phyloP scores from a whole-genome alignment of 805 yeast genomes.

The Kluyveromyces starmeri region DNA sequence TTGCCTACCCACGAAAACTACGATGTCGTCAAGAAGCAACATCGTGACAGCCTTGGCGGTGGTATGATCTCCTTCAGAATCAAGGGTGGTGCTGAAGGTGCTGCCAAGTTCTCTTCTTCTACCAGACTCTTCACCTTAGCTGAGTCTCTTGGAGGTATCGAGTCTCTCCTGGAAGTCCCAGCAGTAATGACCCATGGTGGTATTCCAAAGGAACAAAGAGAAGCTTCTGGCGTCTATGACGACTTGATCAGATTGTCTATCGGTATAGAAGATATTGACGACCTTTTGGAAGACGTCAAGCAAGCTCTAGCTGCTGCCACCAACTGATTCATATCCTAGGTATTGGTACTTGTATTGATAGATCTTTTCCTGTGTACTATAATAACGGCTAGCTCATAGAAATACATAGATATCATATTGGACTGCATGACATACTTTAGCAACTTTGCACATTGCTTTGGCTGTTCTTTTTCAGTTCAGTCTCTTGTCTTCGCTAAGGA shows the following conservation, averaged over 20 bases:
- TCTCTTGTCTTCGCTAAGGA: too few species aligned
- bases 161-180: constrained; percentile 78
- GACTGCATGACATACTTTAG: too few species aligned
- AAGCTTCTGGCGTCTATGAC: constrained; percentile 70
- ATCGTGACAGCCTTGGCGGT: constrained; percentile 79
- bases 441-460: too few species aligned
- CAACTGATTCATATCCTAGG: not conserved
- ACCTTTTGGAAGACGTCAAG: constrained; percentile 60
- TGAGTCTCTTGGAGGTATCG: constrained; percentile 87
- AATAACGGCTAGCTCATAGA: too few species aligned
- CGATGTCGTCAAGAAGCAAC: constrained; percentile 61
- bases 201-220: constrained; percentile 70
- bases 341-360: too few species aligned
- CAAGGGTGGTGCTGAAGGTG: constrained; percentile 72
- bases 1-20: constrained; percentile 55
- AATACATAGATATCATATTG: too few species aligned
- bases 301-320: constrained; percentile 50
- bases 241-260: constrained; percentile 76
- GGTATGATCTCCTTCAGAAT: constrained; percentile 88
- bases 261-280: constrained; percentile 80
- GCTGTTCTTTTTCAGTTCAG: too few species aligned
- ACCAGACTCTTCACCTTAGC: constrained; percentile 78
- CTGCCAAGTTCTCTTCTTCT: constrained; percentile 60
- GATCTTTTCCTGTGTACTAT: too few species aligned
- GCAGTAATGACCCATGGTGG: constrained; percentile 92